These are phyloP conservation scores for Penicillium sp. DNA, from an alignment of 2,329 filamentous ascomycete genomes.

Conservation along the genomic window DNA sequence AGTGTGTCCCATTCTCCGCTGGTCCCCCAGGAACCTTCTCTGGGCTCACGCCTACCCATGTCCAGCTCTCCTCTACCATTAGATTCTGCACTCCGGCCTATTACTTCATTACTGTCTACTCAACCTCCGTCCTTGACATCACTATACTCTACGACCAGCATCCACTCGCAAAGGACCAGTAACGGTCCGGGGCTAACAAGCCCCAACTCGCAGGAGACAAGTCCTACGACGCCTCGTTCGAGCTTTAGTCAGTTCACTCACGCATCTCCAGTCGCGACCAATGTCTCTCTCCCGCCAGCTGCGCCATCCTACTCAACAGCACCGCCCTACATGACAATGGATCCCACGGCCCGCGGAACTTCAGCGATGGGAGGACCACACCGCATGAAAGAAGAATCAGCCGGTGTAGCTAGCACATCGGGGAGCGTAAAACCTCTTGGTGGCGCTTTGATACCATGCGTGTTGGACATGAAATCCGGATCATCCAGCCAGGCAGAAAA, in stretches of 20 bases:
- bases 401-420: constrained; percentile 11
- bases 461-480: constrained; percentile 40
- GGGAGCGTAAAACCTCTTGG: constrained; percentile 16
- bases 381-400: constrained; percentile 15
- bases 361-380: constrained; percentile 22
- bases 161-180: constrained; percentile 32
- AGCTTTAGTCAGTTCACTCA: constrained; percentile 30
- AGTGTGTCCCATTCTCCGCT: constrained; percentile 36
- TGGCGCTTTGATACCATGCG: constrained; percentile 33
- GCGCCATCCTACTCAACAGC: constrained; percentile 18
- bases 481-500: constrained; percentile 42
- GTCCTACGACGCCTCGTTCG: constrained; percentile 34
- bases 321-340: constrained; percentile 24
- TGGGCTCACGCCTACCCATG: constrained; percentile 25
- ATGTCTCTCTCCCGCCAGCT: constrained; percentile 18
- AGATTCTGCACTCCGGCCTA: constrained; percentile 23
- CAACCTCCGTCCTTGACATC: constrained; percentile 19
- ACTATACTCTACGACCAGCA: constrained; percentile 32
- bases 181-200: constrained; percentile 28
- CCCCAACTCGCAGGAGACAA: constrained; percentile 34
- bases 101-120: constrained; percentile 17
- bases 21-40: constrained; percentile 28
- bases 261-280: constrained; percentile 28
- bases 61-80: constrained; percentile 26
- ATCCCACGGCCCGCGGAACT: constrained; percentile 25